A percentile compares a stretch with the other conserved stretches of the same genome.
These are phyloP conservation scores for Euryodendron excelsum DNA, from an alignment of 148 eudicot species.

Conservation along the genomic window DNA sequence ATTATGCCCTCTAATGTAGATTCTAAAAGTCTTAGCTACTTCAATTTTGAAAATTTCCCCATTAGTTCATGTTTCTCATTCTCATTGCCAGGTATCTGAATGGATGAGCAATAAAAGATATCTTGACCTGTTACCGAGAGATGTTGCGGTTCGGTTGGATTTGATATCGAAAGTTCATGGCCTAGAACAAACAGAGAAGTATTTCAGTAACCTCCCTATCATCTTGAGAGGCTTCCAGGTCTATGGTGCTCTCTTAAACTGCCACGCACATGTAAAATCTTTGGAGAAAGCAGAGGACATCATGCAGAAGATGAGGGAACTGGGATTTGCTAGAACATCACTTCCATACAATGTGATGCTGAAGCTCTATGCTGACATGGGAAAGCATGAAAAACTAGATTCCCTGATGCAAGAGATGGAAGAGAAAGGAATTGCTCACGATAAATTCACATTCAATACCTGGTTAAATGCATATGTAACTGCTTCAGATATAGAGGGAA, in stretches of 20 bases:
- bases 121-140: slow-evolving; percentile 8
- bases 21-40: background rate
- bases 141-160: slow-evolving; percentile 33
- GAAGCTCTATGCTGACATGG: slow-evolving; percentile 27
- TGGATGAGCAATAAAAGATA: slow-evolving; percentile 23
- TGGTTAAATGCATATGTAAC: slow-evolving; percentile 26
- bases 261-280: slow-evolving; percentile 28
- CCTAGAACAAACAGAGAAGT: slow-evolving; percentile 38
- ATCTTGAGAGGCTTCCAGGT: slow-evolving; percentile 16
- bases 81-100: slow-evolving; percentile 28
- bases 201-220: slow-evolving; percentile 25
- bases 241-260: slow-evolving; percentile 42
- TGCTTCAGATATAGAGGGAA: slow-evolving; percentile 24
- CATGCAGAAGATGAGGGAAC: slow-evolving; percentile 31
- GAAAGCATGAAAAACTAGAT: slow-evolving; percentile 32
- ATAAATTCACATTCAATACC: slow-evolving; percentile 23
- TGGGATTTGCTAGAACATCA: slow-evolving; percentile 14
- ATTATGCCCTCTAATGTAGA: background rate
- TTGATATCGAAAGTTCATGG: slow-evolving; percentile 39
- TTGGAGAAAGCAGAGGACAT: slow-evolving; percentile 38
- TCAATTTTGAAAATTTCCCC: background rate
- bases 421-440: slow-evolving; percentile 29
- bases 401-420: slow-evolving; percentile 34
- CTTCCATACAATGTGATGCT: slow-evolving; percentile 34
- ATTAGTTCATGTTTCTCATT: background rate